Conservation (phyloP, 1,284 basidiomycete species). For the Irpex sp. region DNA sequence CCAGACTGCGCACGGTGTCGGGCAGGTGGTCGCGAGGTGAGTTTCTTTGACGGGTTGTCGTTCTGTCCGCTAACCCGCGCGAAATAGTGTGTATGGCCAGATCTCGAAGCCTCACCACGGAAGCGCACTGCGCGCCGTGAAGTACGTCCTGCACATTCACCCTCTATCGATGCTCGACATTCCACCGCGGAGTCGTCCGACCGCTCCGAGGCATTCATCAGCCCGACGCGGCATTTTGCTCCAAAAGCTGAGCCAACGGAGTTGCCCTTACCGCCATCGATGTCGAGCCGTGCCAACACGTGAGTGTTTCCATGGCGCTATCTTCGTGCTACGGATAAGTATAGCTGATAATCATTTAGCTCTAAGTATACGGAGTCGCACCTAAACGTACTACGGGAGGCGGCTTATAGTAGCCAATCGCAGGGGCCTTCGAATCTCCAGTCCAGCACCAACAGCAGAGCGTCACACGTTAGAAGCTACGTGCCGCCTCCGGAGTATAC, state of each 20-base stretch:
- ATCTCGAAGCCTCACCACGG: conserved; percentile 53
- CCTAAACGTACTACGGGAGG: no score
- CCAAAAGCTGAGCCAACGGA: conserved; percentile 50
- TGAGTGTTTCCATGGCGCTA: conserved; percentile 24
- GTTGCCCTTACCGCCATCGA: conserved; percentile 45
- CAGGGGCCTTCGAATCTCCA: no score
- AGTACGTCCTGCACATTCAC: conserved; percentile 33
- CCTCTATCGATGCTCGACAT: conserved; percentile 45
- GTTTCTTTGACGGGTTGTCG: neutral
- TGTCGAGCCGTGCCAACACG: conserved; percentile 42
- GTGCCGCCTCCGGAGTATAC: no score
- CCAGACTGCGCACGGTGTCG: no score
- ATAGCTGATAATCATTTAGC: neutral
- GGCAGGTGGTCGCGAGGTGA: no score
- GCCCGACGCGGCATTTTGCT: conserved; percentile 58
- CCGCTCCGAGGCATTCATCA: conserved; percentile 54
- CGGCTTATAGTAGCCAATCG: no score
- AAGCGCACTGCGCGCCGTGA: conserved; percentile 45
- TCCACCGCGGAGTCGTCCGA: conserved; percentile 64
- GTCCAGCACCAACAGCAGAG: no score
- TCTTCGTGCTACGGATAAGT: neutral
- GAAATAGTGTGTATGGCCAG: conserved; percentile 77
- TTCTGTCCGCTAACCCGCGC: conserved; percentile 18
- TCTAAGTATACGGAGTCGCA: neutral
- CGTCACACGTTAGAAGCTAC: no score